Evolutionary conservation across 2,329 filamentous ascomycete species (phyloP), one percentile per base, ranked within the genome.

Genomic region (Tolypocladium ophioglossoides): DNA sequence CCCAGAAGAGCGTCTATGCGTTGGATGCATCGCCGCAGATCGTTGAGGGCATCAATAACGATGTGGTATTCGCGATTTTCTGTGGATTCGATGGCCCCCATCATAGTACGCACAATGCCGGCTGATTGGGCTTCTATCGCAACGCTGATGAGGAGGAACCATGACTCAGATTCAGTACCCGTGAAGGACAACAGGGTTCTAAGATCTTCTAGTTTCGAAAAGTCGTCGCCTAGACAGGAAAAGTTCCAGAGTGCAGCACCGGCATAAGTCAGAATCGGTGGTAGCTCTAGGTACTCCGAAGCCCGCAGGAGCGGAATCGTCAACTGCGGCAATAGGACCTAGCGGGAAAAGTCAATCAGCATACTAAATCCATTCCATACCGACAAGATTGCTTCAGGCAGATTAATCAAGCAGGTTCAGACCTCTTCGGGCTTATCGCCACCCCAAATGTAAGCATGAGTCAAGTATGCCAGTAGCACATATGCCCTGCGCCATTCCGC

Each of bases 161-260:
- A 96, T 62, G 91, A 90, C 70, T 97, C 92, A 61, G 95, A 91
- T 51, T 86, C 72, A 8, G 89, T 94, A 27, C 89, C 91, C 4
- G 91, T 96, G 64, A 96, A 94, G 12, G 91, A 95, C 64, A 87
- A 79, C 11, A 91, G 77, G 0, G 85, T 85, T 20, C 78, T 75
- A 12, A 96, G 75, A 51, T 86, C 83, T 55, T 89, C 80, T 12
- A 94, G 74, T 55, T 82, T 74, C 60, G 84, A 80, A 32, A 87
- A 81, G 51, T 84, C 78, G 1, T 62, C 49, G 3, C 68, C 66
- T 0, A 61, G 57, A 38, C 86, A 83, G 57, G 80, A 78, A 72
- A 88, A 96, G 71, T 97, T 97, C 91, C 91, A 96, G 14, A 97
- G 77, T 61, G 88, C 90, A 37, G 92, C 76, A 0, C 82, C 88